Evolutionary conservation across 2,329 filamentous ascomycete genomes (phyloP).

Genomic region (Ascochyta fabae): DNA sequence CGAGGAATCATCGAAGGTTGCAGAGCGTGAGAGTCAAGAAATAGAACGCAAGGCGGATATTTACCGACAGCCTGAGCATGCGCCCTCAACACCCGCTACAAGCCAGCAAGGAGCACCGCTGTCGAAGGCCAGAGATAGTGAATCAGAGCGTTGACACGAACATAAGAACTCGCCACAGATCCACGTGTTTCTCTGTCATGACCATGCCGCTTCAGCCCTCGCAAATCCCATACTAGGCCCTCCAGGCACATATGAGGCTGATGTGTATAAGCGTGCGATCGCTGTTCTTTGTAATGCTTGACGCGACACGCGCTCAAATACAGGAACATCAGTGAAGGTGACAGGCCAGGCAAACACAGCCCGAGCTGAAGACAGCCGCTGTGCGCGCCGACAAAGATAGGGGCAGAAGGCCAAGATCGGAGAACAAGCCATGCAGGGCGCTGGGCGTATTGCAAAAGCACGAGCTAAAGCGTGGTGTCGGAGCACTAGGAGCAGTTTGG

Average conservation of each 20-base stretch:
- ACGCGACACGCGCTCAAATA: conserved; percentile 1
- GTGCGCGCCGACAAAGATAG: conserved; percentile 18
- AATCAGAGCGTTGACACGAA: background rate
- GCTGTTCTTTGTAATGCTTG: conserved; percentile 3
- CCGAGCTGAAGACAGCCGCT: conserved; percentile 21
- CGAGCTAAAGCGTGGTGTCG: conserved; percentile 23
- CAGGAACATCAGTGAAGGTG: conserved; percentile 16
- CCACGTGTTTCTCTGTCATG: background rate
- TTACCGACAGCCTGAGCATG: background rate
- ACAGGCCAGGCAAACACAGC: conserved; percentile 16
- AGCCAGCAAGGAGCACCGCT: background rate
- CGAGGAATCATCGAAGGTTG: background rate
- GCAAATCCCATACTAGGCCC: background rate
- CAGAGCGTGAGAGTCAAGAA: background rate
- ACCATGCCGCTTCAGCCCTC: background rate
- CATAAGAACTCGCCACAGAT: background rate
- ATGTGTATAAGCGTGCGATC: conserved; percentile 5
- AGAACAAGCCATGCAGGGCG: conserved; percentile 7
- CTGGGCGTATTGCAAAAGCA: conserved; percentile 21
- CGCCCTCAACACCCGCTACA: background rate
- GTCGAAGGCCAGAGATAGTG: background rate
- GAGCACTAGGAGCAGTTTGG: conserved; percentile 2
- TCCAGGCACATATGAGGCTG: background rate
- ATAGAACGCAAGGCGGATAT: background rate
- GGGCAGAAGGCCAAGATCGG: conserved; percentile 8